Percentiles rank a stretch among this genome's conserved stretches.
phyloP scores from a whole-genome alignment of 371 early-diverging fungal genomes.

The Mortierella sp. region DNA sequence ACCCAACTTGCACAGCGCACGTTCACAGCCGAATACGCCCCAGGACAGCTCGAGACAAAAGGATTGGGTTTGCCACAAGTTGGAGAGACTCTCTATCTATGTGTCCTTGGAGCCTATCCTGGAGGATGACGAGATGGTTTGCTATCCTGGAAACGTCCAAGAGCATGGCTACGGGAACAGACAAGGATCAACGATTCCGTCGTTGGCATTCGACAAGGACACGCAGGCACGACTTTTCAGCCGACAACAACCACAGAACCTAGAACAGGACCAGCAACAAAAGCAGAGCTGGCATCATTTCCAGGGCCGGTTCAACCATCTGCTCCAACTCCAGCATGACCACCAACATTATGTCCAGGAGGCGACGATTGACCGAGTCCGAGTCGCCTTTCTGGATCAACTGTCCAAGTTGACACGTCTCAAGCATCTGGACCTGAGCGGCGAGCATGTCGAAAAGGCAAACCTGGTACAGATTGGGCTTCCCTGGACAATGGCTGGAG shows the following conservation, averaged over 20 bases:
- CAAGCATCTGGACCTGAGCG: constrained; percentile 35
- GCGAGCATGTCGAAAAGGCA: constrained; percentile 30
- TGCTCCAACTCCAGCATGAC: not conserved
- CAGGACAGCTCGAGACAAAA: not conserved
- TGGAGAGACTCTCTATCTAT: constrained; percentile 9
- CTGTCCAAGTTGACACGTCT: constrained; percentile 23
- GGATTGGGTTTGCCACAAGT: constrained; percentile 10
- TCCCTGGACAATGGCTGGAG: constrained; percentile 25
- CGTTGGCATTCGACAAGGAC: not conserved
- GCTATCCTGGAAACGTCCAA: not conserved
- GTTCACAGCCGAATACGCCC: not conserved
- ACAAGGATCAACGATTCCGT: not conserved
- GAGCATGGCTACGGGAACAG: not conserved
- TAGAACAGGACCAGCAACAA: constrained; percentile 8
- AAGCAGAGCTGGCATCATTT: not conserved
- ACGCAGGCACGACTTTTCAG: not conserved
- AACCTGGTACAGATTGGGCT: constrained; percentile 33
- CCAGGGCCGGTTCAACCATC: not conserved
- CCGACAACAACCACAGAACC: not conserved
- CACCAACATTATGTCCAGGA: not conserved
- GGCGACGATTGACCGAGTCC: not conserved
- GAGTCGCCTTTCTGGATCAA: constrained; percentile 24
- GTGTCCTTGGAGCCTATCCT: not conserved
- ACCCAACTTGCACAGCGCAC: not conserved
- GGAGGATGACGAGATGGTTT: constrained; percentile 3